These are phyloP conservation scores for Alternaria incomplexa DNA, from an alignment of 2,329 filamentous ascomycete genomes.

Conservation along the genomic window DNA sequence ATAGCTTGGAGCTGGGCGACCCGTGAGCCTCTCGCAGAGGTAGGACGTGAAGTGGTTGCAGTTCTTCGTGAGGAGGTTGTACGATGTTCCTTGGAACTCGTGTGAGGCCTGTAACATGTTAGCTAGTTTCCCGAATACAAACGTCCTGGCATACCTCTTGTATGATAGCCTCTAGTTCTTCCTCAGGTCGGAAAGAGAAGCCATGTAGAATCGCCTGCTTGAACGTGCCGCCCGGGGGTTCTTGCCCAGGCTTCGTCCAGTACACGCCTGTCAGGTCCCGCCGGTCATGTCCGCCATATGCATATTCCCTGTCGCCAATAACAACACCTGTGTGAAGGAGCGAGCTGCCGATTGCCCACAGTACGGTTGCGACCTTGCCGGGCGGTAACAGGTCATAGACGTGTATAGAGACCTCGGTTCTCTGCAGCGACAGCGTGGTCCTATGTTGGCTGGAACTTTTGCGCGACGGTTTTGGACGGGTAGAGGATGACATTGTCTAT, in stretches of 20 bases:
- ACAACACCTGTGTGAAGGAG: conserved; percentile 84
- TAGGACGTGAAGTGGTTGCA: conserved; percentile 89
- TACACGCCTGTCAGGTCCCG: conserved; percentile 78
- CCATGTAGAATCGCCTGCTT: conserved; percentile 77
- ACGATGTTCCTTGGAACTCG: conserved; percentile 75
- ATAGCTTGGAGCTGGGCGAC: conserved; percentile 73
- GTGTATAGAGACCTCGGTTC: conserved; percentile 76
- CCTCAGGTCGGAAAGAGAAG: conserved; percentile 71
- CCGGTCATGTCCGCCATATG: conserved; percentile 81
- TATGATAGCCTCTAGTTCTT: conserved; percentile 75
- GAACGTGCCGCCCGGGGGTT: conserved; percentile 80
- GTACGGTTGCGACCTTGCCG: conserved; percentile 73
- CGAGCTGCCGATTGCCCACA: conserved; percentile 79
- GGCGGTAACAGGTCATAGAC: conserved; percentile 81
- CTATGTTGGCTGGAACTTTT: conserved; percentile 61
- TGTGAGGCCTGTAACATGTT: conserved; percentile 62
- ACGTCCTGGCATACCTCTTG: conserved; percentile 51
- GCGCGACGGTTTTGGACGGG: conserved; percentile 42
- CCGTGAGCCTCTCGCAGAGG: conserved; percentile 75
- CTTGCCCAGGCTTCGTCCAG: conserved; percentile 74
- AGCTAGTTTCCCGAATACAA: conserved; percentile 5
- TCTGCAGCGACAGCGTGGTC: conserved; percentile 71
- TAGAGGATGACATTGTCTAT: conserved; percentile 38
- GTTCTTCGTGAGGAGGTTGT: conserved; percentile 83
- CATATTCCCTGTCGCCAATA: conserved; percentile 80